Percentiles rank a stretch among this genome's conserved stretches.
These are phyloP conservation scores for Stachybotrys elegans DNA, from an alignment of 2,329 filamentous ascomycete genomes.

Conservation along the genomic window DNA sequence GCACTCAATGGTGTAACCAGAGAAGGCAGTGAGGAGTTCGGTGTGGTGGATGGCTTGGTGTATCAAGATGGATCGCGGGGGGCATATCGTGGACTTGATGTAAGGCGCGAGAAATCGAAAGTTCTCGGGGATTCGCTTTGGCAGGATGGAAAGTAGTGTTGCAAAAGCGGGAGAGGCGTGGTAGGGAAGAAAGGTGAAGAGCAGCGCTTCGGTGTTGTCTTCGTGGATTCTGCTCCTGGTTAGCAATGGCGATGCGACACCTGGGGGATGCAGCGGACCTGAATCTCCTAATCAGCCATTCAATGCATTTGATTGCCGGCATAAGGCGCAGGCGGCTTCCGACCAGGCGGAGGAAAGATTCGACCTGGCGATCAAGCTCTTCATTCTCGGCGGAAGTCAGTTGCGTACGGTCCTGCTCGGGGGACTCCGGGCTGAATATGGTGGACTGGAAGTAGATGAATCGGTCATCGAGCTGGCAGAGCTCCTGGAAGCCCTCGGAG, in stretches of 20 bases:
- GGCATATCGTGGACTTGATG: conserved; percentile 67
- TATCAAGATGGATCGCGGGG: conserved; percentile 76
- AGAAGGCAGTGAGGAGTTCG: conserved; percentile 70
- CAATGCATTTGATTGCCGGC: conserved; percentile 84
- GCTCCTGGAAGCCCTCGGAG: conserved; percentile 81
- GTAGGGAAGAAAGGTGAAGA: conserved; percentile 89
- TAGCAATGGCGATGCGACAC: not conserved
- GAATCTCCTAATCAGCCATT: conserved; percentile 92
- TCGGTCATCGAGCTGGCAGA: conserved; percentile 79
- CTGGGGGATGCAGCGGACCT: conserved; percentile 48
- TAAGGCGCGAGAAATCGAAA: conserved; percentile 87
- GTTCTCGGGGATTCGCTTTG: conserved; percentile 64
- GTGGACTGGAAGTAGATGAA: conserved; percentile 71
- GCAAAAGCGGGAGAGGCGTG: conserved; percentile 81
- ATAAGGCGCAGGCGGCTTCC: conserved; percentile 74
- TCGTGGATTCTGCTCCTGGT: conserved; percentile 68
- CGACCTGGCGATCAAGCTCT: conserved; percentile 71
- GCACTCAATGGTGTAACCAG: conserved; percentile 71
- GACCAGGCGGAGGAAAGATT: conserved; percentile 76
- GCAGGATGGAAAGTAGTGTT: conserved; percentile 81
- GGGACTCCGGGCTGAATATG: conserved; percentile 92
- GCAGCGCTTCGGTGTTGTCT: conserved; percentile 72
- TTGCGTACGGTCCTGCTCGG: conserved; percentile 78
- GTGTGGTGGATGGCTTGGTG: conserved; percentile 77
- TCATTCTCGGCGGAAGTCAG: conserved; percentile 78